A percentile compares a stretch with the other conserved stretches of the same genome.
These are phyloP conservation scores for Aspergillus sparsus DNA, from an alignment of 495 filamentous ascomycete species.

Conservation along the genomic window DNA sequence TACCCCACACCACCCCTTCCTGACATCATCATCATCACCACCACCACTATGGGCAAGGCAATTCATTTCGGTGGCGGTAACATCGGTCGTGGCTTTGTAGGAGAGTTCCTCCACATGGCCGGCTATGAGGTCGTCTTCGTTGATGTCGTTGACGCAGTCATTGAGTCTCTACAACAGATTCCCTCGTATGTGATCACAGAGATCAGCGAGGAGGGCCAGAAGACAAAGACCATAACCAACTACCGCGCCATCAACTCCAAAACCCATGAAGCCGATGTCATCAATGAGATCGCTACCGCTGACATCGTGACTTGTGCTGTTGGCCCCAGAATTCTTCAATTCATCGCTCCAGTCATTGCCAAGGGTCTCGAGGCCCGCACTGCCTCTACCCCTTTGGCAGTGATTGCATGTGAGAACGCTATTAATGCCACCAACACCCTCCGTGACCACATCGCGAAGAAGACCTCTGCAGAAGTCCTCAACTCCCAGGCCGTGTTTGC, in stretches of 20 bases:
- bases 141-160: slow-evolving; percentile 82
- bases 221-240: slow-evolving; percentile 80
- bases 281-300: slow-evolving; percentile 82
- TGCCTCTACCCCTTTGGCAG: slow-evolving; percentile 70
- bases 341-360: slow-evolving; percentile 90
- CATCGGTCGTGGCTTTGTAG: slow-evolving; percentile 73
- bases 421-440: slow-evolving; percentile 88
- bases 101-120: slow-evolving; percentile 71
- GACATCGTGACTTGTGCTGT: slow-evolving; percentile 95
- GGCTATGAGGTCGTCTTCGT: slow-evolving; percentile 92
- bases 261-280: slow-evolving; percentile 72
- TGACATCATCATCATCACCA: slow-evolving; percentile 7
- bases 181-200: slow-evolving; percentile 88
- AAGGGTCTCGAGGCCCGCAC: slow-evolving; percentile 81
- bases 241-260: slow-evolving; percentile 95
- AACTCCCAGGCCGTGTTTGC: slow-evolving; percentile 75
- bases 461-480: slow-evolving; percentile 60
- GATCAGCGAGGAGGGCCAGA: slow-evolving; percentile 82
- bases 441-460: slow-evolving; percentile 75
- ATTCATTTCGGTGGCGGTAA: slow-evolving; percentile 95
- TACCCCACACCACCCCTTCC: not conserved
- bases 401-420: slow-evolving; percentile 97
- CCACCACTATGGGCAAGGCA: slow-evolving; percentile 63
- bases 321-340: slow-evolving; percentile 92
- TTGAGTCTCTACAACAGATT: slow-evolving; percentile 70